phyloP scores from a whole-genome alignment of 1,284 basidiomycete species.

The Moniliella sp. region DNA sequence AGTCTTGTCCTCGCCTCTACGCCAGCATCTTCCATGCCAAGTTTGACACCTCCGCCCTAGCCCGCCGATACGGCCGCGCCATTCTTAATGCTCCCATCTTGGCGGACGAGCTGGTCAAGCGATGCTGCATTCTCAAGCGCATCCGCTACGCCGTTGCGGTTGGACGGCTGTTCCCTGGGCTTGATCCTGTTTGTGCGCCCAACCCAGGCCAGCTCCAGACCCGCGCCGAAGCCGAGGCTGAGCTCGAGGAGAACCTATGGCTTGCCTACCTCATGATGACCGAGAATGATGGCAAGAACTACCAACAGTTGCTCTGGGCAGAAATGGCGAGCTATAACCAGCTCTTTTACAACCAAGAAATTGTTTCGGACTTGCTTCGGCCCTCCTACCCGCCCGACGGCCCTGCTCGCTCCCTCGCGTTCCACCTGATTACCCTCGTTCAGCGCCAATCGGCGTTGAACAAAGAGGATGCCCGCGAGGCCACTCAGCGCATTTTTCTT shows the following conservation, averaged over 20 bases:
- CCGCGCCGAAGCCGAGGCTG: conserved; percentile 2
- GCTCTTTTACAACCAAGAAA: conserved; percentile 24
- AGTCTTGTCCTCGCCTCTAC: too few relatives aligned
- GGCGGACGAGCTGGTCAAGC: conserved; percentile 10
- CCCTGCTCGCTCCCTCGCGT: conserved; percentile 33
- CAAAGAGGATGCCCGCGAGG: conserved; percentile 33
- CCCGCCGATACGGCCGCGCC: conserved; percentile 10
- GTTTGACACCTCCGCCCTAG: conserved; percentile 20
- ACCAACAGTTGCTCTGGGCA: conserved; percentile 12
- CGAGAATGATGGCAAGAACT: conserved; percentile 10
- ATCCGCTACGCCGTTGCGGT: conserved; percentile 8
- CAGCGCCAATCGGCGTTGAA: conserved; percentile 23
- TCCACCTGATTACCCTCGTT: conserved; percentile 37
- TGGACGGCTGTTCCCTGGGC: too few relatives aligned
- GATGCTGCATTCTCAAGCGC: conserved; percentile 14
- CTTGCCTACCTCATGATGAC: conserved; percentile 19
- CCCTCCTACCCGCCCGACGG: conserved; percentile 35
- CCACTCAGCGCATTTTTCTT: conserved; percentile 39
- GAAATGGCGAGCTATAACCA: conserved; percentile 12
- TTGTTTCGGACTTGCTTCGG: conserved; percentile 30
- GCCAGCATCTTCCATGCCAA: conserved; percentile 17
- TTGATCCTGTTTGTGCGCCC: too few relatives aligned
- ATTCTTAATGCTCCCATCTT: conserved; percentile 10
- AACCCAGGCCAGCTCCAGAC: conserved; percentile 1
- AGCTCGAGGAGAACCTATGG: conserved; percentile 20